These are phyloP conservation scores for Boletus coccyginus DNA, from an alignment of 768 basidiomycete species.

Conservation along the genomic window DNA sequence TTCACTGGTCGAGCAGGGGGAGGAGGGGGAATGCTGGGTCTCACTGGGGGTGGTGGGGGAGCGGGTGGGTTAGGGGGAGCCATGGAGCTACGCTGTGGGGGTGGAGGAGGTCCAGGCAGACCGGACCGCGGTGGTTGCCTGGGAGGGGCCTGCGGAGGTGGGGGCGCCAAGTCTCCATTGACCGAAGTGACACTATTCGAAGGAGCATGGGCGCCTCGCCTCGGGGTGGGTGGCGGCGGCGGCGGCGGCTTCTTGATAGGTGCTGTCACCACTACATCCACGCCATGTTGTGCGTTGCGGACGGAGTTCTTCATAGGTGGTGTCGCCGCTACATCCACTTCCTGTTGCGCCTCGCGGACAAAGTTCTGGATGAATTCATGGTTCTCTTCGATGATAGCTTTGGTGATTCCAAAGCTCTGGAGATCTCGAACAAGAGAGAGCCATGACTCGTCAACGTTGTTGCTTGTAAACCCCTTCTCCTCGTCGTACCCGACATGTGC, in stretches of 20 bases:
- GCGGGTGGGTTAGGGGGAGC: slow-evolving; percentile 24
- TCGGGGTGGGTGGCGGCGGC: slow-evolving; percentile 37
- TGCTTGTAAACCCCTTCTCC: slow-evolving; percentile 82
- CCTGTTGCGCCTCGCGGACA: slow-evolving; percentile 48
- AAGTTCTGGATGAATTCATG: slow-evolving; percentile 90
- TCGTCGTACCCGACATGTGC: slow-evolving; percentile 95
- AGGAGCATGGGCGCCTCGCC: slow-evolving; percentile 25
- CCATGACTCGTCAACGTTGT: slow-evolving; percentile 91
- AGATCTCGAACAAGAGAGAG: slow-evolving; percentile 65
- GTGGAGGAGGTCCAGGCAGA: slow-evolving; percentile 12
- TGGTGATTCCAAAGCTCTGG: slow-evolving; percentile 60
- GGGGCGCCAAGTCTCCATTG: slow-evolving; percentile 21
- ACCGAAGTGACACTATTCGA: slow-evolving; percentile 26
- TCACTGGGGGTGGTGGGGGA: slow-evolving; percentile 33
- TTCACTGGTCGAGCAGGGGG: slow-evolving; percentile 36
- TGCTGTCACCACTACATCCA: slow-evolving; percentile 35
- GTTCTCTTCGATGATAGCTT: slow-evolving; percentile 68
- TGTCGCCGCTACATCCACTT: slow-evolving; percentile 33
- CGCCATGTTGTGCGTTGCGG: slow-evolving; percentile 40
- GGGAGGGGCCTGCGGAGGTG: slow-evolving; percentile 34
- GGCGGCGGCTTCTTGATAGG: slow-evolving; percentile 39
- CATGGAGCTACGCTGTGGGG: slow-evolving; percentile 29
- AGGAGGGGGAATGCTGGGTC: slow-evolving; percentile 26
- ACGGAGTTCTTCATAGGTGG: slow-evolving; percentile 54
- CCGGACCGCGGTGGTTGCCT: slow-evolving; percentile 28